phyloP scores from a whole-genome alignment of 192 early-diverging fungal species.

The Coemansia sp. region DNA sequence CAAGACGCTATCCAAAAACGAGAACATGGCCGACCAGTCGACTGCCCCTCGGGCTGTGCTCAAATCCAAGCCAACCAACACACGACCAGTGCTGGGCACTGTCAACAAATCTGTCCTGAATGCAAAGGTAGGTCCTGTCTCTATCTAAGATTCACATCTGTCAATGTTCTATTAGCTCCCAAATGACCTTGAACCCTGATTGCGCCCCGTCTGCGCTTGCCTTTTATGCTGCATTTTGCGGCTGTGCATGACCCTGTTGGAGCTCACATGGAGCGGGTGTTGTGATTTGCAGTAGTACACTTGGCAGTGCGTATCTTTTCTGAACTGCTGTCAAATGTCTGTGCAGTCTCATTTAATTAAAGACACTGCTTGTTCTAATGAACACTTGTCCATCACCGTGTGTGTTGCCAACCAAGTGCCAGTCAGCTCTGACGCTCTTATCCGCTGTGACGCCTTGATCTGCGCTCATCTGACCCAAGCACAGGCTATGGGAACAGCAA shows the following conservation, averaged over 20 bases:
- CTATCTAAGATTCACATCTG: neutral
- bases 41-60: slow-evolving; percentile 9
- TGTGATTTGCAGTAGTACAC: slow-evolving; percentile 3
- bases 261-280: neutral
- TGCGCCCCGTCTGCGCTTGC: neutral
- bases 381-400: too few relatives aligned
- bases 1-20: slow-evolving; percentile 7
- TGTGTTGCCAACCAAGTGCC: too few relatives aligned
- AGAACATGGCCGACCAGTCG: slow-evolving; percentile 3
- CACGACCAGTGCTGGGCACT: slow-evolving; percentile 13
- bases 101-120: slow-evolving; percentile 15
- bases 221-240: neutral
- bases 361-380: neutral
- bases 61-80: slow-evolving; percentile 9
- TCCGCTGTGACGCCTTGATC: too few relatives aligned
- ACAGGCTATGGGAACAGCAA: too few relatives aligned
- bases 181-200: neutral
- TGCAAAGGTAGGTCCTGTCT: slow-evolving; percentile 13
- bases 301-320: slow-evolving; percentile 2
- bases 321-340: slow-evolving; percentile 6
- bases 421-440: too few relatives aligned
- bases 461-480: too few relatives aligned
- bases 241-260: neutral
- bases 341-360: neutral
- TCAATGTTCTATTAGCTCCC: neutral